Evolutionary conservation across 2,329 filamentous ascomycete genomes (phyloP), one percentile per base, ranked within the genome.

Genomic region (Beauveria australis): DNA sequence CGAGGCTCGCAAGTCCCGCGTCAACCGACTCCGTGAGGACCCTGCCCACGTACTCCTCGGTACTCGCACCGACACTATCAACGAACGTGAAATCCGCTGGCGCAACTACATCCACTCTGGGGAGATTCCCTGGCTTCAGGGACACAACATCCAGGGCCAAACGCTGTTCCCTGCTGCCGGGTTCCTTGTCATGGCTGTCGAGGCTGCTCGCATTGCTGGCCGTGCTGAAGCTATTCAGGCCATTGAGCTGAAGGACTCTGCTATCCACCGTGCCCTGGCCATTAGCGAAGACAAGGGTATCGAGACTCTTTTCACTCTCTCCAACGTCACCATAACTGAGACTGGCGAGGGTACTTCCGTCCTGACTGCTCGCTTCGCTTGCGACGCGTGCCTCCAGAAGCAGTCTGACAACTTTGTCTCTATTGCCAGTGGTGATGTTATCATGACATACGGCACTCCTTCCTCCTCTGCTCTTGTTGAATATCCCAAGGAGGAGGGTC

Each of bases 91-190:
- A 28, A 67, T 68, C 3, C 75, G 72, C 1, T 81, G 79, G 79
- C 71, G 78, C 57, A 79, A 79, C 63, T 74, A 81, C 40, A 67
- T 81, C 40, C 74, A 75, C 12, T 63, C 76, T 3, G 74, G 76
- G 30, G 78, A 81, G 62, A 67, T 79, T 1, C 78, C 84, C 4
- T 86, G 85, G 73, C 72, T 84, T 12, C 73, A 79, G 47, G 79
- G 84, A 64, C 83, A 86, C 70, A 72, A 72, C 59, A 77, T 86
- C 65, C 81, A 84, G 64, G 80, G 77, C 22, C 67, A 77, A 46
- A 68, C 73, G 16, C 67, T 82, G 8, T 78, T 79, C 55, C 79
- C 80, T 0, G 74, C 67, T 1, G 73, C 78, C 0, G 77, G 71
- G 0, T 81, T 78, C 64, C 58, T 79, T 1, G 68, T 71, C 18